These are phyloP conservation scores for Cadophora sp. DNA, from an alignment of 2,329 filamentous ascomycete species.

Conservation along the genomic window DNA sequence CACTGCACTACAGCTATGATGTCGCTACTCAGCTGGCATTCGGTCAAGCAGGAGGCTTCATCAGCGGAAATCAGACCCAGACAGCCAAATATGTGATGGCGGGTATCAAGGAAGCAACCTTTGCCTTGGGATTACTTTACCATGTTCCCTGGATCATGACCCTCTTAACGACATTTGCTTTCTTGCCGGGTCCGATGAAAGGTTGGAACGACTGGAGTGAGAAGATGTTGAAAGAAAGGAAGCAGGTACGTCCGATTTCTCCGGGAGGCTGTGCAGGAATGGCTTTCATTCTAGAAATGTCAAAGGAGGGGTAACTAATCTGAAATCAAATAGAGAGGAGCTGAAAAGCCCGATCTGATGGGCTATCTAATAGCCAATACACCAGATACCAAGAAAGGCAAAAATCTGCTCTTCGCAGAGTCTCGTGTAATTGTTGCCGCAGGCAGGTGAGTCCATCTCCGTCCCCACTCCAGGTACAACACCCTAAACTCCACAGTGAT, in stretches of 20 bases:
- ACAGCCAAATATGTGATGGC: constrained; percentile 24
- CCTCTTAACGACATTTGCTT: constrained; percentile 26
- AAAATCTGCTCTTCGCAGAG: constrained; percentile 1
- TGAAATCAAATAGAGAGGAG: constrained; percentile 1
- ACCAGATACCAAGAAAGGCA: constrained; percentile 8
- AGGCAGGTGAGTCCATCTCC: constrained; percentile 28
- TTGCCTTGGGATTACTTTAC: constrained; percentile 25
- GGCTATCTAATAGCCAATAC: constrained; percentile 26
- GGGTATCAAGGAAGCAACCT: constrained; percentile 24
- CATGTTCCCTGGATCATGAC: constrained; percentile 34
- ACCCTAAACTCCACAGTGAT: constrained; percentile 43
- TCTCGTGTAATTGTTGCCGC: constrained; percentile 31
- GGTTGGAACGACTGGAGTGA: constrained; percentile 29
- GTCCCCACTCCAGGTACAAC: too few relatives aligned
- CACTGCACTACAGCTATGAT: constrained; percentile 33
- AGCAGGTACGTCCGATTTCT: background rate
- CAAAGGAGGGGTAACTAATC: background rate
- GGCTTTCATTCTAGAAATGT: too few relatives aligned
- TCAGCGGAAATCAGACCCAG: constrained; percentile 25
- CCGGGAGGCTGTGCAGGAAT: background rate
- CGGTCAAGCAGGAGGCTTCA: constrained; percentile 22
- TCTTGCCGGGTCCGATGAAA: constrained; percentile 28
- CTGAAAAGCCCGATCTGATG: constrained; percentile 32
- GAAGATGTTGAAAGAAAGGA: constrained; percentile 28
- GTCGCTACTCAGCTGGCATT: constrained; percentile 31